phyloP scores from a whole-genome alignment of 108 stramenopile genomes.

The Discostella stelligeroides region DNA sequence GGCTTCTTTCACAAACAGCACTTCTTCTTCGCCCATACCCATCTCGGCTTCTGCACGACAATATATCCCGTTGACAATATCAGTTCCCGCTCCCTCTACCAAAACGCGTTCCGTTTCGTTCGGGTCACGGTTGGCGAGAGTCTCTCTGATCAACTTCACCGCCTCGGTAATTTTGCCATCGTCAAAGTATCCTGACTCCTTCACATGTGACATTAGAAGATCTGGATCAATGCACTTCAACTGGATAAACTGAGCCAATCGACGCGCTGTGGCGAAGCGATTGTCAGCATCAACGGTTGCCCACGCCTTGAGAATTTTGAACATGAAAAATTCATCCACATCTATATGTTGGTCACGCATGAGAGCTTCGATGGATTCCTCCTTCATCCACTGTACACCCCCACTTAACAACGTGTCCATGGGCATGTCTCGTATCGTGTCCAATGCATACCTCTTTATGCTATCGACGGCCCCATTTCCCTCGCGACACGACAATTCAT shows the following conservation, averaged over 20 bases:
- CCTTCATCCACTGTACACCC: constrained; percentile 60
- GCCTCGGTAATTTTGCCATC: constrained; percentile 43
- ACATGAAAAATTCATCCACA: constrained; percentile 68
- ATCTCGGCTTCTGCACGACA: constrained; percentile 46
- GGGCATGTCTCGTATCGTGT: constrained; percentile 52
- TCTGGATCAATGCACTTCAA: constrained; percentile 62
- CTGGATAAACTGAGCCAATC: constrained; percentile 41
- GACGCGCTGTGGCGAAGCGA: constrained; percentile 19
- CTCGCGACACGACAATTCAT: constrained; percentile 60
- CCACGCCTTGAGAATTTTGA: constrained; percentile 65
- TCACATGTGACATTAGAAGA: constrained; percentile 49
- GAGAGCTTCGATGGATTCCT: constrained; percentile 41
- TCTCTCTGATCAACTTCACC: constrained; percentile 43
- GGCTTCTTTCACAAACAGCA: constrained; percentile 48
- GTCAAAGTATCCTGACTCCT: constrained; percentile 50
- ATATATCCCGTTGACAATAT: constrained; percentile 62
- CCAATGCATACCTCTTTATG: constrained; percentile 47
- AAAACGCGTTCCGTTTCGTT: constrained; percentile 62
- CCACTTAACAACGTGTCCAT: constrained; percentile 48
- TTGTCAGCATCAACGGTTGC: constrained; percentile 22
- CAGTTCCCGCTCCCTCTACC: constrained; percentile 58
- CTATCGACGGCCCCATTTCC: constrained; percentile 29
- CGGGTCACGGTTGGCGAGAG: constrained; percentile 49
- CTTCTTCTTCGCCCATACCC: constrained; percentile 43
- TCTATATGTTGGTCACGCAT: constrained; percentile 56